Conservation (phyloP, 208 protist species). For the Acanthamoeba castellanii region DNA sequence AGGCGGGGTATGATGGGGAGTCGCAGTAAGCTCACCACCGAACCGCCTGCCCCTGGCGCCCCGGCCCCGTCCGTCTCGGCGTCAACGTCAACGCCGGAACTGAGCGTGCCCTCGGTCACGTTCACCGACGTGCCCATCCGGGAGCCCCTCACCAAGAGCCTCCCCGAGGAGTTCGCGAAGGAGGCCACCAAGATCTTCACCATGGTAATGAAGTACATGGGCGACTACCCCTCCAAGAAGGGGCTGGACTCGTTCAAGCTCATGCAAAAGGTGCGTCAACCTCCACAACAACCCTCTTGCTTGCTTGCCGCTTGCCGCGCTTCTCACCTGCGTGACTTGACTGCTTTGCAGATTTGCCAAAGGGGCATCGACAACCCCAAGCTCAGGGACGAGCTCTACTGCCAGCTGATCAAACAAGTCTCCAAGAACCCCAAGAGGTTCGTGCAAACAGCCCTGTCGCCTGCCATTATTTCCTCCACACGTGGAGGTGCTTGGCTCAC, state of each 20-base stretch:
- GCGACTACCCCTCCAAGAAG: slow-evolving; percentile 61
- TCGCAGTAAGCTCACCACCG: not conserved
- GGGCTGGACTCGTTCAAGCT: not conserved
- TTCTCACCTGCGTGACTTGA: not conserved
- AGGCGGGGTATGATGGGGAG: slow-evolving; percentile 10
- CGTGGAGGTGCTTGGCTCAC: too few relatives aligned
- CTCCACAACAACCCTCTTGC: not conserved
- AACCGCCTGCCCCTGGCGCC: not conserved
- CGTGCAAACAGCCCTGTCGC: not conserved
- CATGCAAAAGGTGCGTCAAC: not conserved
- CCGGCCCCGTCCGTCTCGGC: not conserved
- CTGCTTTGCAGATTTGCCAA: not conserved
- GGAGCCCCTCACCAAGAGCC: not conserved
- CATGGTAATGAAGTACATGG: slow-evolving; percentile 74
- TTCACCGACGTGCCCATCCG: not conserved
- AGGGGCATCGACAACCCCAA: slow-evolving; percentile 18
- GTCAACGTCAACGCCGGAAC: not conserved
- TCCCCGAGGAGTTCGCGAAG: slow-evolving; percentile 14
- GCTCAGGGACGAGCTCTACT: slow-evolving; percentile 48
- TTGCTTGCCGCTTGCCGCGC: not conserved
- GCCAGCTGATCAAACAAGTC: slow-evolving; percentile 44
- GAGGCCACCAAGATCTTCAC: slow-evolving; percentile 25
- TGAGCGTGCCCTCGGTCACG: not conserved
- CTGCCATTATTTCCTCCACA: not conserved
- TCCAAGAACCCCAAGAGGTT: slow-evolving; percentile 16